Conservation (phyloP, 768 basidiomycete species). For the Leucocoprinus birnbaumii region DNA sequence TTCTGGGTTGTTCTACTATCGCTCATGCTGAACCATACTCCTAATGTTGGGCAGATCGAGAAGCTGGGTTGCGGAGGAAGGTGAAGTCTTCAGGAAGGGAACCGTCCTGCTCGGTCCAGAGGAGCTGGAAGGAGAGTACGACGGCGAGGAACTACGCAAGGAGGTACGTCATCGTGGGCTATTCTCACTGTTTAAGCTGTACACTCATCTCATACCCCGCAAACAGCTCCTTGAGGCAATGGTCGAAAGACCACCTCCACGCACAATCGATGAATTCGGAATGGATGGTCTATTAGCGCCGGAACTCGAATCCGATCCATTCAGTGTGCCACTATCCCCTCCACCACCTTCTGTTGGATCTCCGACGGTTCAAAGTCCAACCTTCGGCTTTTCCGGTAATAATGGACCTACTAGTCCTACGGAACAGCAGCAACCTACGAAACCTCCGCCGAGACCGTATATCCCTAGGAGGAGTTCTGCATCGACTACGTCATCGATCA, state of each 20-base stretch:
- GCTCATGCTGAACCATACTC: too few species aligned
- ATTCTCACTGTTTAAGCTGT: too few species aligned
- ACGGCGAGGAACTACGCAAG: constrained; percentile 82
- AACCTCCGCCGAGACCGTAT: constrained; percentile 56
- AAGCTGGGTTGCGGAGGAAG: constrained; percentile 90
- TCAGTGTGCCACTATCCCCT: constrained; percentile 15
- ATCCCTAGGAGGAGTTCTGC: constrained; percentile 50
- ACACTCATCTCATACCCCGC: background rate
- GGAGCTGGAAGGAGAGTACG: constrained; percentile 89
- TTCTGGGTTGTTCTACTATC: background rate
- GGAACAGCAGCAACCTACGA: constrained; percentile 27
- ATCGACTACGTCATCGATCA: constrained; percentile 37
- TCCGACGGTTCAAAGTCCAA: constrained; percentile 2
- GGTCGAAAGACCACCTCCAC: constrained; percentile 82
- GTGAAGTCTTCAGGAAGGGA: constrained; percentile 94
- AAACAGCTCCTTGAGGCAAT: constrained; percentile 76
- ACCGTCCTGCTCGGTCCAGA: constrained; percentile 74
- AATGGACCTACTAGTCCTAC: constrained; percentile 6
- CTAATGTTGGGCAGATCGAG: constrained; percentile 69
- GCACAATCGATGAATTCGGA: constrained; percentile 64
- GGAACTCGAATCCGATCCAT: constrained; percentile 12
- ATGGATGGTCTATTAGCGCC: constrained; percentile 30
- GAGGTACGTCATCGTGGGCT: constrained; percentile 44
- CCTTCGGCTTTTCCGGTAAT: constrained; percentile 1
- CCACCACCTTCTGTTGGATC: constrained; percentile 25